Evolutionary conservation across 2,329 filamentous ascomycete species (phyloP).

Genomic region (Golovinomyces cichoracearum): DNA sequence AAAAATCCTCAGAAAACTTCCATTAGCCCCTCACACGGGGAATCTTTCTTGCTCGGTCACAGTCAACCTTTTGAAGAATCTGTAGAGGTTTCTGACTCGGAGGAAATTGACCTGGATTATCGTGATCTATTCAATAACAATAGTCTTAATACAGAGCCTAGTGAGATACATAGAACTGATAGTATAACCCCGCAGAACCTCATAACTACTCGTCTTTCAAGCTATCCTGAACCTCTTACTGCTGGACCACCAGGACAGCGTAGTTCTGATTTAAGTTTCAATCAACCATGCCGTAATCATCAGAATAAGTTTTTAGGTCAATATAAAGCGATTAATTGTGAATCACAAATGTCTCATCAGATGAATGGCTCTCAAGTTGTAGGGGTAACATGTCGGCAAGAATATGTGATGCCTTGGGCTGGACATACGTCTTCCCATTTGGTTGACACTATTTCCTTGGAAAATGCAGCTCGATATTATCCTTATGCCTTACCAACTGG

Average conservation of each 20-base stretch:
- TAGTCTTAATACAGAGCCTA: not conserved
- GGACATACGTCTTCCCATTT: constrained; percentile 3
- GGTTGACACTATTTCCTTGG: constrained; percentile 10
- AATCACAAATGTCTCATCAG: not conserved
- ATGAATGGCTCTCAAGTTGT: not conserved
- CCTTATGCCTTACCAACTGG: constrained; percentile 6
- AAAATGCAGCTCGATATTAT: constrained; percentile 11
- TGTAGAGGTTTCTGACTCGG: not conserved
- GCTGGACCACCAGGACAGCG: constrained; percentile 16
- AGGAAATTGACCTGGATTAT: not conserved
- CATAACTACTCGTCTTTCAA: not conserved
- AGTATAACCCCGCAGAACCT: not conserved
- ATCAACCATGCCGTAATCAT: not conserved
- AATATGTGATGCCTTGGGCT: not conserved
- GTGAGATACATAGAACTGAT: not conserved
- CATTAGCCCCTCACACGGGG: not conserved
- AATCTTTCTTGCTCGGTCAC: not conserved
- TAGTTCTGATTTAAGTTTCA: constrained; percentile 3
- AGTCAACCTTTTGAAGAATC: not conserved
- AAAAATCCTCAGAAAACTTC: not conserved
- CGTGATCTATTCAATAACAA: not conserved
- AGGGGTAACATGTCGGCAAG: not conserved
- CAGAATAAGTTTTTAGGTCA: not conserved
- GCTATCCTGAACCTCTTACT: constrained; percentile 12
- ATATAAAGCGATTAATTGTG: not conserved